Evolutionary conservation across 352 stramenopile genomes (phyloP), one percentile per base, ranked within the genome.

Genomic region (Phytophthora crassamura): DNA sequence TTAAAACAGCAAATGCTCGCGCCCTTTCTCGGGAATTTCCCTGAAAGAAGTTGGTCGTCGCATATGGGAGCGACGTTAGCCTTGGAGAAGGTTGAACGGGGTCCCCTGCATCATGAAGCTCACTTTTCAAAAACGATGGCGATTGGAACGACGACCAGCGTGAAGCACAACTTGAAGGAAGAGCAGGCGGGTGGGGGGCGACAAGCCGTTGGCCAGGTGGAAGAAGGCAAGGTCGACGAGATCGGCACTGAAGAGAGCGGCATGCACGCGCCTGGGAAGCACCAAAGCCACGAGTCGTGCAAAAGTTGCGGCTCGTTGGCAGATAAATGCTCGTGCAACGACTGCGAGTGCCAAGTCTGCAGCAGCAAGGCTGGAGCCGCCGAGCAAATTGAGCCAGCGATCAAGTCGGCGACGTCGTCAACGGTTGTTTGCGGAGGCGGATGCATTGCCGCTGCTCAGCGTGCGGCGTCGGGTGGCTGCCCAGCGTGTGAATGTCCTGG

Each of bases 341-440:
- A 72, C 40, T 84, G 72, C 55, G 57, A 70, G 49, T 79, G 74
- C 38, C 34, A 63, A 55, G 63, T 59, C 4, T 82, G 75, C 47
- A 53, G 49, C 34, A 60, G 16, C 39, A 73, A 69, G 32, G 39
- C 10, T 33, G 36, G 25, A 15, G 15, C 7, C 8, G 28, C 9
- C 8, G 22, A 64, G 14, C 5, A 34, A 6, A 59, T 59, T 9
- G 52, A 70, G 47, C 54, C 66, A 16, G 48, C 66, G 38, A 67
- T 70, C 45, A 64, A 73, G 25, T 74, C 60, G 9, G 60, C 59
- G 2, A 70, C 66, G 15, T 70, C 59, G 33, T 64, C 65, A 20
- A 56, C 39, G 5, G 18, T 69, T 28, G 46, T 74, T 20, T 70
- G 66, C 42, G 42, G 60, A 18, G 60, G 60, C 30, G 35, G 8